A percentile compares a stretch with the other conserved stretches of the same genome.
These are phyloP conservation scores for Gossypium aridum DNA, from an alignment of 441 rosid species.

Conservation along the genomic window DNA sequence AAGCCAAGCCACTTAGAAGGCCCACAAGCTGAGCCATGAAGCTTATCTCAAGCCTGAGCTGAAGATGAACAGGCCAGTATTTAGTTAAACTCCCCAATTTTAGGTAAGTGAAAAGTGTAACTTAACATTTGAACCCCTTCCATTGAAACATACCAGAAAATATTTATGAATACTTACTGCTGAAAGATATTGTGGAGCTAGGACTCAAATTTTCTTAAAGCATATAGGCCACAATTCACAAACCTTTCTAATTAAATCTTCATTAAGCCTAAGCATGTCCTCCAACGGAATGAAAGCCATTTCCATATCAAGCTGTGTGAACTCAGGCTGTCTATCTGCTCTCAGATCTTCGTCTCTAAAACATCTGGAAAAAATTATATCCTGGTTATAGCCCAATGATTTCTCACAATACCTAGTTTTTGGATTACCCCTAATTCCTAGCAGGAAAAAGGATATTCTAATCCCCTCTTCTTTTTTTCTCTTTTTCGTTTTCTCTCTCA, in stretches of 20 bases:
- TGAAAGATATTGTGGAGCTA: constrained; percentile 2
- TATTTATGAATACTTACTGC: neutral
- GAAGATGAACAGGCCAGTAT: neutral
- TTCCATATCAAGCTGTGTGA: constrained; percentile 98
- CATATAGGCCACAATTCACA: constrained; percentile 8
- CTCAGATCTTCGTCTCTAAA: constrained; percentile 98
- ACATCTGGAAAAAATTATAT: constrained; percentile 42
- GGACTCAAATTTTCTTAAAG: neutral
- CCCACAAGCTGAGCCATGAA: neutral
- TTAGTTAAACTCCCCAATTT: neutral
- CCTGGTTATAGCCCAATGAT: neutral
- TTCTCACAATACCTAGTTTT: neutral
- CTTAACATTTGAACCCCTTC: neutral
- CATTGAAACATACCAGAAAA: neutral
- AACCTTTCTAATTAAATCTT: constrained; percentile 87
- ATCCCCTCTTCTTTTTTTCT: neutral
- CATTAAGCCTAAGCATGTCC: constrained; percentile 83
- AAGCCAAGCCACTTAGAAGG: neutral
- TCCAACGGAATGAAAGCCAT: constrained; percentile 86
- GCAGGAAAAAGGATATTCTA: neutral
- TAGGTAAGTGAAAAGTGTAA: neutral
- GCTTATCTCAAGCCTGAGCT: neutral
- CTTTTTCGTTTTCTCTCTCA: too few species aligned
- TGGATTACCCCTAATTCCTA: neutral
- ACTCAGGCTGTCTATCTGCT: constrained; percentile 98